These are phyloP conservation scores for Karstenula rhodostoma DNA, from an alignment of 2,329 filamentous ascomycete genomes.

Conservation along the genomic window DNA sequence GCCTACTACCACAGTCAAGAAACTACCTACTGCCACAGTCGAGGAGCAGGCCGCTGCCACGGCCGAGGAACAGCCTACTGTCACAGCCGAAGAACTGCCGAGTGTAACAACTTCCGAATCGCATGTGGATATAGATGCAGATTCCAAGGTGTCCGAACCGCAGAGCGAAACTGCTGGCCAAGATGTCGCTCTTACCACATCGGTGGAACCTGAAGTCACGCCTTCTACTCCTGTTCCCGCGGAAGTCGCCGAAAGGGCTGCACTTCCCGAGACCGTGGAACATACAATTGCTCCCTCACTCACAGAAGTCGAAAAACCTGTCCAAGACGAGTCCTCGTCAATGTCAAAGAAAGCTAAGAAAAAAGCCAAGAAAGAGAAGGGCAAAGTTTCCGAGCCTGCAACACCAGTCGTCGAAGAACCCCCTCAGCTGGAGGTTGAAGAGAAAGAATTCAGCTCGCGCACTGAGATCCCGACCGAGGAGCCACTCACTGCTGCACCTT, in stretches of 20 bases:
- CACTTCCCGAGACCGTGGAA: not conserved
- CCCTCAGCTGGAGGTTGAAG: not conserved
- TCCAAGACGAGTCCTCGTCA: slow-evolving; percentile 17
- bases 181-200: no score
- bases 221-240: not conserved
- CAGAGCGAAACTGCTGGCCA: not conserved
- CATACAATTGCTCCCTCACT: not conserved
- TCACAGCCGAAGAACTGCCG: not conserved
- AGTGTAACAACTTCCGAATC: not conserved
- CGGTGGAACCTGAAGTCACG: not conserved
- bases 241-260: not conserved
- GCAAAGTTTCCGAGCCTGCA: slow-evolving; percentile 24
- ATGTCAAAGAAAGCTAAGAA: slow-evolving; percentile 32
- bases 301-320: slow-evolving; percentile 2
- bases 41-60: not conserved
- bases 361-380: slow-evolving; percentile 34
- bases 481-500: not conserved
- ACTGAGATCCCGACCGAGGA: not conserved
- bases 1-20: slow-evolving; percentile 2
- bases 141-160: not conserved
- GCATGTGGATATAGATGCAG: not conserved
- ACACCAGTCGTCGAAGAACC: slow-evolving; percentile 22
- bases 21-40: not conserved
- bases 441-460: not conserved
- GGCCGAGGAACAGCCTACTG: not conserved